Conservation (phyloP, 2,329 filamentous ascomycete genomes). For the Macrophomina pseudophaseolina region DNA sequence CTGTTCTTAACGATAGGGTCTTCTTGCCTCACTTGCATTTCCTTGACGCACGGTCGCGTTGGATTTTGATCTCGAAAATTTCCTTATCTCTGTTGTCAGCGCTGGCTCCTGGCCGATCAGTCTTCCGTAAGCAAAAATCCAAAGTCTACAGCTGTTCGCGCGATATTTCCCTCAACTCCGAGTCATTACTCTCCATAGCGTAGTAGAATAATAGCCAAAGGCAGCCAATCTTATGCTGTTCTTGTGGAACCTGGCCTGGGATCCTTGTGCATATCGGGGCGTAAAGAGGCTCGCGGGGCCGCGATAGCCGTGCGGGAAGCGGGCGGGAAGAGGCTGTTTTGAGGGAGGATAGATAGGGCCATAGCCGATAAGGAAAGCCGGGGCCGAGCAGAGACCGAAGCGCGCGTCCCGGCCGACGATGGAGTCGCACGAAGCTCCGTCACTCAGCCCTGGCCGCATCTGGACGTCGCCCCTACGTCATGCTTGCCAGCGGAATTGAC, state of each 20-base stretch:
- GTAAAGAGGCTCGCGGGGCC: neutral
- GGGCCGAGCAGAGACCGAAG: constrained; percentile 8
- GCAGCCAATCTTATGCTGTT: neutral
- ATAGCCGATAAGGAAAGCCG: constrained; percentile 9
- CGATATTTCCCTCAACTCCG: neutral
- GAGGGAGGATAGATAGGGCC: neutral
- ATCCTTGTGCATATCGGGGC: neutral
- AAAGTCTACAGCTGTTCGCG: constrained; percentile 1
- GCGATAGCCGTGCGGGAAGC: constrained; percentile 5
- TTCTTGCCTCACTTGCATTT: neutral
- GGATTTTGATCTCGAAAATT: neutral
- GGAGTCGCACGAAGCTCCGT: neutral
- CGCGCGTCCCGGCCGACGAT: constrained; percentile 15
- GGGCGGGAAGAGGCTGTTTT: neutral
- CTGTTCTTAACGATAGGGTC: neutral
- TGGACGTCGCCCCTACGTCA: constrained; percentile 1
- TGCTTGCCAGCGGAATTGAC: constrained; percentile 7
- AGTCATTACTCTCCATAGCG: neutral
- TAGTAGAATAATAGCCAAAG: constrained; percentile 9
- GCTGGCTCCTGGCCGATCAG: constrained; percentile 7
- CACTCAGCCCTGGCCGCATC: neutral
- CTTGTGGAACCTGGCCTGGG: neutral
- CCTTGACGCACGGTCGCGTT: neutral
- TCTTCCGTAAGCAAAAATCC: constrained; percentile 11
- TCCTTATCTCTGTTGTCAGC: neutral